Percentiles rank a stretch among this genome's conserved stretches.
phyloP scores from a whole-genome alignment of 1,139 yeast genomes.

The Sugiyamaella novakii region DNA sequence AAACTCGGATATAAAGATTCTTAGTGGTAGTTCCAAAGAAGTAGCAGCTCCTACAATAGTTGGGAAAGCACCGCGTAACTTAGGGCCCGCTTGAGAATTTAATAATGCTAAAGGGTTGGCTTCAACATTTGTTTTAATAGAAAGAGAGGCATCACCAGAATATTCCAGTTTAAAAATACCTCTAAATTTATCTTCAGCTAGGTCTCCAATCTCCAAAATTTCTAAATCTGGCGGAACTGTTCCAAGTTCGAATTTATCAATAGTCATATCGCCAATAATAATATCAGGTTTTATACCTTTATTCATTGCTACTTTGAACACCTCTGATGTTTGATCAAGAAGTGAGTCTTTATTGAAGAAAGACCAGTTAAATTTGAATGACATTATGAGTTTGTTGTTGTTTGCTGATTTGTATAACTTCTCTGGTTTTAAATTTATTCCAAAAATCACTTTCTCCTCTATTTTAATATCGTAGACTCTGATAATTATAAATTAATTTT shows the following conservation, averaged over 20 bases:
- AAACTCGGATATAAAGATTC: constrained; percentile 62
- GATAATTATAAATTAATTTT: too few species aligned
- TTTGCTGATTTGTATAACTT: too few species aligned
- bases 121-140: constrained; percentile 70
- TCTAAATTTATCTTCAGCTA: constrained; percentile 66
- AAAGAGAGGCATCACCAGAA: constrained; percentile 68
- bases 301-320: constrained; percentile 73
- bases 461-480: too few species aligned
- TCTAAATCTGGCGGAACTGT: constrained; percentile 68
- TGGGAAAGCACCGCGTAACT: constrained; percentile 22
- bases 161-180: constrained; percentile 74
- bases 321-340: constrained; percentile 63
- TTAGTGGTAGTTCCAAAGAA: constrained; percentile 67
- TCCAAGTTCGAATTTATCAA: constrained; percentile 74
- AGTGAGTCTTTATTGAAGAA: constrained; percentile 66
- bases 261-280: constrained; percentile 68
- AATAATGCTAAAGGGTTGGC: constrained; percentile 59
- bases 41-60: constrained; percentile 51
- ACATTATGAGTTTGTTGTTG: constrained; percentile 56
- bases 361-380: constrained; percentile 77
- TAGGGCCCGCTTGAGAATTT: constrained; percentile 47
- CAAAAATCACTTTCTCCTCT: too few species aligned
- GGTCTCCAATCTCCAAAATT: constrained; percentile 72
- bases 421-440: too few species aligned
- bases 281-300: constrained; percentile 71